Percentiles rank a stretch among this genome's conserved stretches.
These are phyloP conservation scores for Tilletia caries DNA, from an alignment of 1,284 basidiomycete species.

Conservation along the genomic window DNA sequence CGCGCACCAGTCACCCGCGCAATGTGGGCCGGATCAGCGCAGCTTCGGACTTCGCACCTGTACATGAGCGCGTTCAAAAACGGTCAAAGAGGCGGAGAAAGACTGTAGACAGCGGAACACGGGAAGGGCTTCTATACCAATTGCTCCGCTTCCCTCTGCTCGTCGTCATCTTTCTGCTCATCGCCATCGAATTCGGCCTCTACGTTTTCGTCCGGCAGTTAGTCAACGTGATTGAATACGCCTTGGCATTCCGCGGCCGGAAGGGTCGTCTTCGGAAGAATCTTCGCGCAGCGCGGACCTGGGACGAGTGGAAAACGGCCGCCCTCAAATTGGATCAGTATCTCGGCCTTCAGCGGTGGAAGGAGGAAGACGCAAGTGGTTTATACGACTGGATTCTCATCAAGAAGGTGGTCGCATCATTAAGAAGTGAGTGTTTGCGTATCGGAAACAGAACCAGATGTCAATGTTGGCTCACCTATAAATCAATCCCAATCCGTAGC, in stretches of 20 bases:
- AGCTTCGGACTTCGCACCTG: conserved; percentile 51
- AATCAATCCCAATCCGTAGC: conserved; percentile 62
- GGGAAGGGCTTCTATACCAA: conserved; percentile 46
- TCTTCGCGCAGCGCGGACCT: conserved; percentile 70
- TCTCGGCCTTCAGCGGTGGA: conserved; percentile 45
- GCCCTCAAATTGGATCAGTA: conserved; percentile 72
- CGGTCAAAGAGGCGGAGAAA: conserved; percentile 19
- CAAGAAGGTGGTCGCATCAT: conserved; percentile 42
- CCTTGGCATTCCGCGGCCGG: conserved; percentile 69
- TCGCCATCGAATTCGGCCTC: conserved; percentile 76
- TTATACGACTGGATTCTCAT: conserved; percentile 53
- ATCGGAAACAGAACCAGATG: background rate
- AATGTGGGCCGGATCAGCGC: conserved; percentile 41
- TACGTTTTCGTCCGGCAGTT: conserved; percentile 81
- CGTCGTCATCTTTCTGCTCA: conserved; percentile 78
- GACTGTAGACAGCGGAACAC: conserved; percentile 32
- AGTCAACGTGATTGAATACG: conserved; percentile 59
- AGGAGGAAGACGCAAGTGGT: conserved; percentile 41
- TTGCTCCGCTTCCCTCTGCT: conserved; percentile 47
- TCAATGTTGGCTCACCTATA: background rate
- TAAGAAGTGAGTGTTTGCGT: conserved; percentile 24
- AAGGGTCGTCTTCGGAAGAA: conserved; percentile 73
- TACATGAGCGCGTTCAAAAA: conserved; percentile 37
- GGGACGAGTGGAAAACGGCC: conserved; percentile 74
- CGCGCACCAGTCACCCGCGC: conserved; percentile 28